These are phyloP conservation scores for Aureoboletus auriporus DNA, from an alignment of 768 basidiomycete genomes.

Conservation along the genomic window DNA sequence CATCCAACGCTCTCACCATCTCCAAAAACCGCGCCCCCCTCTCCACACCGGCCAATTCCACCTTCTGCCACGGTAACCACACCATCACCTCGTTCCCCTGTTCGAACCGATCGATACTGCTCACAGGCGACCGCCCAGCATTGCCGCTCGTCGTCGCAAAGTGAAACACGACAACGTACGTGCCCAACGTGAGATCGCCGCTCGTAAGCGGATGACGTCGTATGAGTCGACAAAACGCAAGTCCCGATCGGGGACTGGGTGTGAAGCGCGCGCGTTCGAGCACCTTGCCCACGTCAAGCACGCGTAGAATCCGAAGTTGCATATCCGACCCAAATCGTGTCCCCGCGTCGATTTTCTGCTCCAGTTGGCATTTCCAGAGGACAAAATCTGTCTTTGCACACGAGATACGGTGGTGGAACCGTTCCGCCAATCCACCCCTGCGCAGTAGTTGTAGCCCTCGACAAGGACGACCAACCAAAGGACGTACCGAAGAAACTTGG, in stretches of 20 bases:
- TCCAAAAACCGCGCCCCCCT: slow-evolving; percentile 11
- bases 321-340: slow-evolving; percentile 36
- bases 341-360: slow-evolving; percentile 31
- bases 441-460: too few species aligned
- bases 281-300: slow-evolving; percentile 34
- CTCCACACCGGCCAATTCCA: slow-evolving; percentile 22
- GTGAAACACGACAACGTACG: slow-evolving; percentile 35
- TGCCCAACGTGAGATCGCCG: slow-evolving; percentile 19
- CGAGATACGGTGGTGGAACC: slow-evolving; percentile 40
- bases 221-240: slow-evolving; percentile 41
- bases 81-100: slow-evolving; percentile 44
- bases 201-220: slow-evolving; percentile 15
- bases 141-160: slow-evolving; percentile 26
- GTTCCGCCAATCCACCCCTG: slow-evolving; percentile 58
- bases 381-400: slow-evolving; percentile 42
- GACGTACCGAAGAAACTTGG: slow-evolving; percentile 47
- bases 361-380: slow-evolving; percentile 52
- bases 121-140: slow-evolving; percentile 22
- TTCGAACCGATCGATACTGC: slow-evolving; percentile 36
- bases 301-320: slow-evolving; percentile 39
- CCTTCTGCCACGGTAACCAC: slow-evolving; percentile 44
- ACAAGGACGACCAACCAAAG: too few species aligned
- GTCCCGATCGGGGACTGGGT: slow-evolving; percentile 28
- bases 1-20: slow-evolving; percentile 21
- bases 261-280: slow-evolving; percentile 27